Evolutionary conservation across 129 eudicot species (phyloP), one percentile per base, ranked within the genome.

Genomic region (Artemisia annua): DNA sequence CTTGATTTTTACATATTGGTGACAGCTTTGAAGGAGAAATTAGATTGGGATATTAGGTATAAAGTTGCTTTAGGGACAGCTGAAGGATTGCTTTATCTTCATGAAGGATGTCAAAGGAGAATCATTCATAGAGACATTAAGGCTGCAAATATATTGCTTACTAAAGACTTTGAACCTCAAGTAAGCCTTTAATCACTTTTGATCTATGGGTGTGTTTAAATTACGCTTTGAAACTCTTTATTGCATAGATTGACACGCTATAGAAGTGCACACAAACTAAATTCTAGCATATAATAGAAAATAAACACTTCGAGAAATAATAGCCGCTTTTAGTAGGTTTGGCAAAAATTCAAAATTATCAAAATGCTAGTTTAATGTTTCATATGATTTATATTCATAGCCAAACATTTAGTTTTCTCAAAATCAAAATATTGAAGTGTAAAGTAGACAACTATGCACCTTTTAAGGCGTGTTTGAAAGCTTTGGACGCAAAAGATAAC

Each of bases 51-150:
- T 26, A 75, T 78, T 46, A 80, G 98, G 85, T 94, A 87, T 70
- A 90, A 94, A 78, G 78, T 94, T 76, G 97, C 96, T 2, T n/a
- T 90, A 61, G 98, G 98, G 53, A 87, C 72, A 12, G 98, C 97
- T 66, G 83, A 90, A 66, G 98, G 98, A 61, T 82, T 94, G 66
- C 73, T 87, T 67, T 94, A 94, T 78, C 90, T 94, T 75, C 98
- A 94, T 61, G 90, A 90, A 70, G 97, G 96, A 67, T 86, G 98
- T 81, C 95, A 87, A 76, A 82, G 97, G 65, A 80, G 98, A 79
- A 87, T 94, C 55, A 88, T 94, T 70, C 98, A 94, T 68, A 80
- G 98, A 77, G 98, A 94, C 79, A 90, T 94, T 54, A 94, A 90
- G 78, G 91, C 98, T 74, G 97, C 96, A 71, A 94, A 94, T 83